Evolutionary conservation across 805 yeast species (phyloP).

Genomic region (Candida gorgasii): DNA sequence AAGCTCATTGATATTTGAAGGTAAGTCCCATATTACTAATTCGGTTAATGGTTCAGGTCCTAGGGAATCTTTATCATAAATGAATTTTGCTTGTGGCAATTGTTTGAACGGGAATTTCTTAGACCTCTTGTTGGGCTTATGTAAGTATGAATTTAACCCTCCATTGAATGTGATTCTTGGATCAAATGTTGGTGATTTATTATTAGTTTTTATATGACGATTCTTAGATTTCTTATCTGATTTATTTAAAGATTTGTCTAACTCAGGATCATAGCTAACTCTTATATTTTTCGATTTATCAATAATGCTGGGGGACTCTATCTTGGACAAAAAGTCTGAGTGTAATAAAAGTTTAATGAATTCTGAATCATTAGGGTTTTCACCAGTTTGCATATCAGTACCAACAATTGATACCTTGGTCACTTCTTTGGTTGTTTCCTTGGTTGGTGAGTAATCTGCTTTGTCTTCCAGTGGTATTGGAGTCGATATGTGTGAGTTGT

Average conservation of each 20-base stretch:
- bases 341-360: conserved; percentile 34
- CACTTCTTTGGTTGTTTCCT: conserved; percentile 40
- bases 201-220: conserved; percentile 43
- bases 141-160: conserved; percentile 27
- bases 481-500: background rate
- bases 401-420: conserved; percentile 20
- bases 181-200: conserved; percentile 29
- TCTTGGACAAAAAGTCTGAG: conserved; percentile 17
- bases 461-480: background rate
- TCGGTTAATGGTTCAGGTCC: conserved; percentile 76
- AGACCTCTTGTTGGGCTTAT: conserved; percentile 39
- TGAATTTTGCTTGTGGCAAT: conserved; percentile 43
- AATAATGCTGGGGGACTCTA: conserved; percentile 4
- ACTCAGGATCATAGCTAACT: conserved; percentile 52
- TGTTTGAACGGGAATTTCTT: conserved; percentile 45
- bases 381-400: conserved; percentile 34
- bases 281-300: conserved; percentile 35
- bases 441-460: background rate
- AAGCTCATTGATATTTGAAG: conserved; percentile 50
- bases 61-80: conserved; percentile 68
- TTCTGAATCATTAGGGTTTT: conserved; percentile 30
- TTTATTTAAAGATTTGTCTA: conserved; percentile 35
- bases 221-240: conserved; percentile 29
- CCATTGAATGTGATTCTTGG: conserved; percentile 37
- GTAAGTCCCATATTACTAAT: conserved; percentile 67